Percentiles rank a stretch among this genome's conserved stretches.
Conservation (phyloP, 345 rosid species). For the Schrenkiella parvula region DNA sequence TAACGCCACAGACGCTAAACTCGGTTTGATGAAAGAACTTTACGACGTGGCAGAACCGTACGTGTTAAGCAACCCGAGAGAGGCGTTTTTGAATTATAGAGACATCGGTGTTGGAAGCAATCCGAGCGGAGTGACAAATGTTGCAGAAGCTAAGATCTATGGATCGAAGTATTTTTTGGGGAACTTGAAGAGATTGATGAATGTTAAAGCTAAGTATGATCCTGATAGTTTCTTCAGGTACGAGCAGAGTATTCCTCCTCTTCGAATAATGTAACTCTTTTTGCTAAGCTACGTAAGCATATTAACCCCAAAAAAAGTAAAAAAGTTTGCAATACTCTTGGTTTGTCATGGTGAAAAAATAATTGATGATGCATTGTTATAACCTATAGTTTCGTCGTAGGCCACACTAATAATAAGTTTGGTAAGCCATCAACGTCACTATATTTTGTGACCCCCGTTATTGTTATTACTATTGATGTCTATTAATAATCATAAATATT, state of each 20-base stretch:
- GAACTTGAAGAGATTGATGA: conserved; percentile 35
- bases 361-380: too few species aligned
- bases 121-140: not conserved
- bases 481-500: too few species aligned
- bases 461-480: too few species aligned
- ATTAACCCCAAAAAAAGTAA: too few species aligned
- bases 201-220: conserved; percentile 33
- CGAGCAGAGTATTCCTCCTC: conserved; percentile 37
- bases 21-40: conserved; percentile 32
- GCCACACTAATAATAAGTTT: too few species aligned
- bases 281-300: too few species aligned
- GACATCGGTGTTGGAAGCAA: conserved; percentile 29
- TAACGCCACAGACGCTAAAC: not conserved
- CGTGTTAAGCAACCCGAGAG: conserved; percentile 42
- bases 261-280: not conserved
- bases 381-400: too few species aligned
- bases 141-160: conserved; percentile 24
- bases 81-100: conserved; percentile 33
- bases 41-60: conserved; percentile 33
- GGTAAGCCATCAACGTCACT: too few species aligned
- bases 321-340: too few species aligned
- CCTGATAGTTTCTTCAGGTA: conserved; percentile 35
- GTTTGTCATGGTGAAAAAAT: too few species aligned
- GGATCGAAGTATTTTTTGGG: conserved; percentile 35
- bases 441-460: too few species aligned